Evolutionary conservation across 2,329 filamentous ascomycete species (phyloP), one percentile per base, ranked within the genome.

Genomic region (Pseudogymnoascus sp.): DNA sequence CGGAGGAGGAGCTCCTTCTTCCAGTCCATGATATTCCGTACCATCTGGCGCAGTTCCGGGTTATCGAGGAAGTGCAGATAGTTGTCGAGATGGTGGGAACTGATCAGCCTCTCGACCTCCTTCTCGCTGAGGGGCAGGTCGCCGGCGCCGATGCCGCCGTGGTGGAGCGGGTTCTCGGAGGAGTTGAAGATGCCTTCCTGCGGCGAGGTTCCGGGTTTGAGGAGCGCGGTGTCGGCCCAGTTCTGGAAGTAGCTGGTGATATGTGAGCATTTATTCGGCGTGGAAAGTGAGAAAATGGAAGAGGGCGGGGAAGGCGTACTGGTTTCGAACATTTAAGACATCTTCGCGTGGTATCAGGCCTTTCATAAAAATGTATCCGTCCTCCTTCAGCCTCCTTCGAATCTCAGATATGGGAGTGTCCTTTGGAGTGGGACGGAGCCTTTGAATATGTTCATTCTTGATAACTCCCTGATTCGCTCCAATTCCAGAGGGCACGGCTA

Each of bases 161-260:
- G 50, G 28, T 56, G 50, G 25, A 56, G 50, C 1, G 50, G 50
- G 16, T 56, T 56, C 50, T 56, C 50, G n/a, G 71, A 63, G 0
- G 73, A 59, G 68, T 83, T 77, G 67, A 84, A 85, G 62, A 85
- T 78, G 0, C 83, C 83, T 1, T 83, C 76, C 0, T 82, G 77
- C 0, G 80, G 75, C 4, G 76, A 70, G 0, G 80, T 81, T 37
- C 77, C 80, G 0, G 80, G 79, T 64, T 82, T 79, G 1, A 87
- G 73, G 37, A 87, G 78, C 0, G 82, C 82, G 28, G 79, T 85
- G 1, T 83, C 78, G 1, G 78, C 74, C 4, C 86, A 73, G 47
- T 79, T 78, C 2, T 74, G 71, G 69, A 85, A 86, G 70, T 85
- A 86, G 28, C 50, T 56, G 3, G n/a, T 56, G 16, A 14, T 18